A percentile compares a stretch with the other conserved stretches of the same genome.
These are phyloP conservation scores for Alternaria ventricosa DNA, from an alignment of 2,329 filamentous ascomycete species.

Conservation along the genomic window DNA sequence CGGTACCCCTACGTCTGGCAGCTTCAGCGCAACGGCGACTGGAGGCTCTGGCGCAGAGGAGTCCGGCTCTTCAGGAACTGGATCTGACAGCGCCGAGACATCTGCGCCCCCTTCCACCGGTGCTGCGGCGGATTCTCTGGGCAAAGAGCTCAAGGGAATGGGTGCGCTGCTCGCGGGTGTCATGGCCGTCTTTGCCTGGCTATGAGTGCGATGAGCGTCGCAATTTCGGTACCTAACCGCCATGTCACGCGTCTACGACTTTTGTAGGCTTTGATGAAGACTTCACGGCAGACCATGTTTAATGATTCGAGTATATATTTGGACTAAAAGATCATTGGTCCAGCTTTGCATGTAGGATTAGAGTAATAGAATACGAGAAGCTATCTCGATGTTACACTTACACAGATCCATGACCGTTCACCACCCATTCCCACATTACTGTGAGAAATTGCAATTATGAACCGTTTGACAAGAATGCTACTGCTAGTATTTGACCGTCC, in stretches of 20 bases:
- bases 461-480: too few relatives aligned
- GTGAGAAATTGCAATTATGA: too few relatives aligned
- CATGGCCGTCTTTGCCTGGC: conserved; percentile 33
- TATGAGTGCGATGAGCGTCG: not conserved
- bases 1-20: conserved; percentile 6
- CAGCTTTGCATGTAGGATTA: not conserved
- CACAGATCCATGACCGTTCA: not conserved
- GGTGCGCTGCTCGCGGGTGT: conserved; percentile 26
- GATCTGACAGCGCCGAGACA: conserved; percentile 4
- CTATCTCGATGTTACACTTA: not conserved
- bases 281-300: not conserved
- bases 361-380: not conserved
- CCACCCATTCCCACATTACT: too few relatives aligned
- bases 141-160: conserved; percentile 29
- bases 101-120: conserved; percentile 17
- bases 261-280: not conserved
- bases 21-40: conserved; percentile 3
- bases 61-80: conserved; percentile 3
- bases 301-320: conserved; percentile 4
- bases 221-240: not conserved
- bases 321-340: not conserved
- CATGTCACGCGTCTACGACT: not conserved
- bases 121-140: conserved; percentile 26
- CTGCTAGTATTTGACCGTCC: too few relatives aligned
- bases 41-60: not conserved